phyloP scores from a whole-genome alignment of 2,329 filamentous ascomycete species.

The Fusarium citri region DNA sequence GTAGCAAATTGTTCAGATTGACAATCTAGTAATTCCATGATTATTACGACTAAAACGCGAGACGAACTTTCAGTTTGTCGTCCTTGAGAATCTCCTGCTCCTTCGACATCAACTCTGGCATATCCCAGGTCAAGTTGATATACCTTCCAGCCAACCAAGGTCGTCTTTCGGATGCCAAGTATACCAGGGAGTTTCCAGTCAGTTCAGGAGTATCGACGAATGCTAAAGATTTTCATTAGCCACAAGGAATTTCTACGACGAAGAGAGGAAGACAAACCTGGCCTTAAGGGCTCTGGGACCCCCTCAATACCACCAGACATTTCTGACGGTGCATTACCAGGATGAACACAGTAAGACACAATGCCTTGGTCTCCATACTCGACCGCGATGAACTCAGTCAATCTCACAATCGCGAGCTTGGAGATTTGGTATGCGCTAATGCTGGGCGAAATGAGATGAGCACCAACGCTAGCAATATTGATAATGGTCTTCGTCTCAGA shows the following conservation, averaged over 20 bases:
- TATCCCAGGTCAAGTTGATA: slow-evolving; percentile 35
- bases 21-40: not conserved
- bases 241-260: too few species aligned
- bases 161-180: slow-evolving; percentile 8
- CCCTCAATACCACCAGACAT: slow-evolving; percentile 15
- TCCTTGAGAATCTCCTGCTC: slow-evolving; percentile 3
- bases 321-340: slow-evolving; percentile 28
- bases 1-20: too few species aligned
- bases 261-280: slow-evolving; percentile 7
- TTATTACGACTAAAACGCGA: not conserved
- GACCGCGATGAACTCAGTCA: slow-evolving; percentile 25
- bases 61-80: slow-evolving; percentile 19
- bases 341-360: slow-evolving; percentile 18
- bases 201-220: slow-evolving; percentile 30
- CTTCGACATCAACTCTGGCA: slow-evolving; percentile 28
- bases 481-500: slow-evolving; percentile 2
- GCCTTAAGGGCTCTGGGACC: not conserved
- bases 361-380: slow-evolving; percentile 16
- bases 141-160: slow-evolving; percentile 28
- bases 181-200: slow-evolving; percentile 28
- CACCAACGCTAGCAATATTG: slow-evolving; percentile 18
- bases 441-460: slow-evolving; percentile 16
- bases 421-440: slow-evolving; percentile 32
- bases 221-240: not conserved
- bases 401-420: slow-evolving; percentile 28